Evolutionary conservation across 148 eudicot species (phyloP), one percentile per base, ranked within the genome.

Genomic region (Chenopodium quinoa): DNA sequence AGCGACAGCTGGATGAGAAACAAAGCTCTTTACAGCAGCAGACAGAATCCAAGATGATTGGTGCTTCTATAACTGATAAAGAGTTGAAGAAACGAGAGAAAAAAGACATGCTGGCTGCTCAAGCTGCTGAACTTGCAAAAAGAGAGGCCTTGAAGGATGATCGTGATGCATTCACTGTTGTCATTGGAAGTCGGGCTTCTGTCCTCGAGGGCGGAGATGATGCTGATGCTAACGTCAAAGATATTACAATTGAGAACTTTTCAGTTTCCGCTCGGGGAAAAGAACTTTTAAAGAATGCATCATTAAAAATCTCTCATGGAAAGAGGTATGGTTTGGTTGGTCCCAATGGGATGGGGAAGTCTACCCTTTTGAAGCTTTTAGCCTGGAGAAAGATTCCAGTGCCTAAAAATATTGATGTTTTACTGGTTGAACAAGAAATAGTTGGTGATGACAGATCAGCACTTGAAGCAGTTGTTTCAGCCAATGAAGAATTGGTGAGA

Each of bases 351-450:
- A 91, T 40, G 90, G 94, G 94, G 31, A 91, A 91, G 75, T 91
- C 94, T 37, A 91, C 94, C 23, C 89, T 91, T 72, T 83, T 91
- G 71, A 91, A 91, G 88, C 94, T 91, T 68, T 80, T 91, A 50
- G 91, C 92, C 5, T 91, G 94, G 94, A 90, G 94, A 86, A 91
- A 87, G 83, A 81, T 91, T 72, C 94, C 94, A 4, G 92, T 91
- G 73, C 94, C 94, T 0, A 91, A 90, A 83, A 90, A 91, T 78
- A 91, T 91, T 44, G 94, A 91, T 78, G 94, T 91, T 50, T 82
- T 90, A 14, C 82, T 91, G 84, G 92, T 91, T 29, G 92, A 91
- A 60, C 94, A 91, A 81, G 94, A 91, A 81, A 86, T 91, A 19
- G 89, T 91, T 68, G 92, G 94, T 64, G 94, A 91, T 88, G 91